Evolutionary conservation across 2,329 filamentous ascomycete species (phyloP).

Genomic region (Juglanconis oblonga): DNA sequence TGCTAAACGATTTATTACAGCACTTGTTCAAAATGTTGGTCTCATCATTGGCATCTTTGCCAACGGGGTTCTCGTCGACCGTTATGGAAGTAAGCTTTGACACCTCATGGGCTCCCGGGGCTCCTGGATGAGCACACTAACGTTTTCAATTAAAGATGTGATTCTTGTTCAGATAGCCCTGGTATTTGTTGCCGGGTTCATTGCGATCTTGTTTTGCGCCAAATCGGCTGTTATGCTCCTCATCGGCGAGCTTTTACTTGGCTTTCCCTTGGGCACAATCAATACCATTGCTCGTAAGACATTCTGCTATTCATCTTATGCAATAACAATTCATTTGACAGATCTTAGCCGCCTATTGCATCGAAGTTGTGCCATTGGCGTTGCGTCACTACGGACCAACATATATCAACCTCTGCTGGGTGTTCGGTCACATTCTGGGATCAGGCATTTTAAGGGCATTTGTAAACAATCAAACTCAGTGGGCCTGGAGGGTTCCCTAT

Average conservation of each 20-base stretch:
- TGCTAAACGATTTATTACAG: not conserved
- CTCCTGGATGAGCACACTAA: not conserved
- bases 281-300: conserved; percentile 4
- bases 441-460: not conserved
- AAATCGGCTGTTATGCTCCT: conserved; percentile 1
- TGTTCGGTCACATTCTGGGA: conserved; percentile 2
- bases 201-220: not conserved
- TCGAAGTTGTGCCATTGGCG: not conserved
- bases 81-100: not conserved
- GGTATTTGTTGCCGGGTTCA: not conserved
- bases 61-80: not conserved
- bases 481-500: conserved; percentile 3
- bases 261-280: conserved; percentile 1
- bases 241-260: not conserved
- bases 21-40: conserved; percentile 3
- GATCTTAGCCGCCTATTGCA: not conserved
- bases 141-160: not conserved
- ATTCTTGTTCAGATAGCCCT: conserved; percentile 1
- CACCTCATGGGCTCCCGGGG: too few relatives aligned
- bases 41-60: conserved; percentile 4
- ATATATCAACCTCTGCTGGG: conserved; percentile 3
- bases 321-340: not conserved
- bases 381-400: conserved; percentile 5
- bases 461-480: not conserved
- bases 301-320: not conserved